A percentile compares a stretch with the other conserved stretches of the same genome.
Conservation (phyloP, 768 basidiomycete genomes). For the Trametes elegans region DNA sequence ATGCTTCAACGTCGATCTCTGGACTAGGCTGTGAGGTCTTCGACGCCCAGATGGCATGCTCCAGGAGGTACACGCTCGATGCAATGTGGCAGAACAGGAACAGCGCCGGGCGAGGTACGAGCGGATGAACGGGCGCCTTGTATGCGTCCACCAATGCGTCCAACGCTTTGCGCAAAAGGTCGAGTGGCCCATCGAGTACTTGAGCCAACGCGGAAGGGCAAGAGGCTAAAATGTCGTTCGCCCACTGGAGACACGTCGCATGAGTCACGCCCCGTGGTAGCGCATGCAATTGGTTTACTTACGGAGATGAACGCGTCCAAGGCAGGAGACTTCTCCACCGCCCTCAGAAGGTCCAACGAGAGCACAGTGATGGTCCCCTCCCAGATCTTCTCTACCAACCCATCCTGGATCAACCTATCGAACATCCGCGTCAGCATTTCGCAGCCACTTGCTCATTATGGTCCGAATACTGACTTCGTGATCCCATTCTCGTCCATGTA, state of each 20-base stretch:
- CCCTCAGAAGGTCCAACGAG: conserved; percentile 62
- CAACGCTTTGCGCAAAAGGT: conserved; percentile 39
- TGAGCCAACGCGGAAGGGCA: conserved; percentile 37
- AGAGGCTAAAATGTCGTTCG: conserved; percentile 39
- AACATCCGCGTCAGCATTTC: neutral
- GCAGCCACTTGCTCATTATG: neutral
- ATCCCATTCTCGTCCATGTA: conserved; percentile 85
- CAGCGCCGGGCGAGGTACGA: conserved; percentile 56
- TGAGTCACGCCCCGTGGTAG: too few relatives aligned
- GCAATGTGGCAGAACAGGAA: conserved; percentile 56
- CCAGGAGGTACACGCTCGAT: conserved; percentile 56
- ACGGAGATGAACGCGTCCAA: conserved; percentile 52
- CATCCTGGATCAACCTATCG: conserved; percentile 60
- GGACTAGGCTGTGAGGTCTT: conserved; percentile 25
- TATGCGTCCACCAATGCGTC: conserved; percentile 41
- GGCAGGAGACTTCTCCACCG: conserved; percentile 43
- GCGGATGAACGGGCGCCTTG: conserved; percentile 39
- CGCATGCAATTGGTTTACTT: conserved; percentile 20
- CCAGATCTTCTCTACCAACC: conserved; percentile 80
- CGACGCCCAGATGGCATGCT: conserved; percentile 66
- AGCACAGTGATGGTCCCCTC: conserved; percentile 73
- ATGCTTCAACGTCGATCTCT: conserved; percentile 49
- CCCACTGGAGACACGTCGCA: conserved; percentile 51
- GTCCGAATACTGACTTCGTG: conserved; percentile 40
- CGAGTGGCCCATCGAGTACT: conserved; percentile 24